Conservation (phyloP, 2,329 filamentous ascomycete genomes). For the Colletotrichum sp. region DNA sequence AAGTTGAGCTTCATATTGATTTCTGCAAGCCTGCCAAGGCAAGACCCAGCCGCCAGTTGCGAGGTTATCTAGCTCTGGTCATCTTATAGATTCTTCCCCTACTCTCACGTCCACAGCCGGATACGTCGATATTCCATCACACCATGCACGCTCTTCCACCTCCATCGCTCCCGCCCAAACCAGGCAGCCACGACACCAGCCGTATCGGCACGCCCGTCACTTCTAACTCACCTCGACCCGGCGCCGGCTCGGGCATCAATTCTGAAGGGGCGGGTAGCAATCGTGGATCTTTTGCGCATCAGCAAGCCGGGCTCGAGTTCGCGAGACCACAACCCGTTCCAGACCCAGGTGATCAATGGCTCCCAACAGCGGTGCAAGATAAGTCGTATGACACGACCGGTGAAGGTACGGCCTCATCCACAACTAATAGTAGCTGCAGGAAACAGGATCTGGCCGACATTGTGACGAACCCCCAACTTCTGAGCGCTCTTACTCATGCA, state of each 20-base stretch:
- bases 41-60: neutral
- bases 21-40: neutral
- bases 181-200: slow-evolving; percentile 71
- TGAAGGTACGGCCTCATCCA: neutral
- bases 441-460: slow-evolving; percentile 80
- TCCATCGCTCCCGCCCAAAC: slow-evolving; percentile 75
- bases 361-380: slow-evolving; percentile 77
- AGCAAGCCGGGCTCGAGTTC: neutral
- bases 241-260: slow-evolving; percentile 4
- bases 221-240: slow-evolving; percentile 41
- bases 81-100: neutral
- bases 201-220: slow-evolving; percentile 68
- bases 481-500: slow-evolving; percentile 76
- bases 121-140: neutral
- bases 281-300: neutral
- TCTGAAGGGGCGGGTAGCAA: slow-evolving; percentile 20
- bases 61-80: neutral
- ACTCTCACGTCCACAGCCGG: neutral
- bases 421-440: slow-evolving; percentile 46
- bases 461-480: slow-evolving; percentile 67
- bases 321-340: slow-evolving; percentile 42
- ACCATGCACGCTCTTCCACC: slow-evolving; percentile 43
- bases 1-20: neutral
- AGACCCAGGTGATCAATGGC: slow-evolving; percentile 75
- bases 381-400: slow-evolving; percentile 69